Base-by-base conservation (phyloP, 2,329 filamentous ascomycete genomes). In the Aspergillus tubingensis region DNA sequence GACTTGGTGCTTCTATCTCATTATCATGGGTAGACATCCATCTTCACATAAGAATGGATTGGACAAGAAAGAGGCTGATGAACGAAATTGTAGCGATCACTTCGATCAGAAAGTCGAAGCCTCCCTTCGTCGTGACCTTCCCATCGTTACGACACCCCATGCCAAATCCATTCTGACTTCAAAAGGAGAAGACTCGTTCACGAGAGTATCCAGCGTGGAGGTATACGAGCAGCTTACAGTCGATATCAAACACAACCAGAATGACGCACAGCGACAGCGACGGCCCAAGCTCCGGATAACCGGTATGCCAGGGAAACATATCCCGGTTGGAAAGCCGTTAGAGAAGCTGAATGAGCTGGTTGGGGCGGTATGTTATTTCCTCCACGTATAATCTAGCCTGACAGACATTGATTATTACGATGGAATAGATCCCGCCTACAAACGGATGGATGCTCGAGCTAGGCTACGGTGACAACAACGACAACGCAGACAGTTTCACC, bases 391-490 rank as follows among this genome's bases (percentile, higher is more conserved):
- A 0, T 2, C 4, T n/a, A 15, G 19, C 25, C 8, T 27, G 25
- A 27, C 43, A 49, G 21, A 39, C 23, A 58, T 44, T 23, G 4
- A 53, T 4, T 4, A 32, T 5, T 36, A 36, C 32, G 3, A 4
- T 2, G 10, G 3, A 5, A 38, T 73, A 81, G 55, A 81, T 88
- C 3, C 87, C 87, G 4, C 87, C 86, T 2, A 88, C 84, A 1
- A 89, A 88, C 68, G 86, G 87, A 32, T 89, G 86, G 86, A 83
- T 89, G 75, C 62, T 89, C 3, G 86, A 89, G 70, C 74, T 89
- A 8, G 86, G 86, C 1, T 80, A 83, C 65, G 65, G 72, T 27
- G 58, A 68, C 7, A 25, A 25, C 25, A 27, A 27, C 7, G 25
- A 27, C 25, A 27, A 27, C 44, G 38, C 61, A 8, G 54, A 62